Evolutionary conservation across 1,284 basidiomycete species (phyloP).

Genomic region (Ceraceosorus guamensis): DNA sequence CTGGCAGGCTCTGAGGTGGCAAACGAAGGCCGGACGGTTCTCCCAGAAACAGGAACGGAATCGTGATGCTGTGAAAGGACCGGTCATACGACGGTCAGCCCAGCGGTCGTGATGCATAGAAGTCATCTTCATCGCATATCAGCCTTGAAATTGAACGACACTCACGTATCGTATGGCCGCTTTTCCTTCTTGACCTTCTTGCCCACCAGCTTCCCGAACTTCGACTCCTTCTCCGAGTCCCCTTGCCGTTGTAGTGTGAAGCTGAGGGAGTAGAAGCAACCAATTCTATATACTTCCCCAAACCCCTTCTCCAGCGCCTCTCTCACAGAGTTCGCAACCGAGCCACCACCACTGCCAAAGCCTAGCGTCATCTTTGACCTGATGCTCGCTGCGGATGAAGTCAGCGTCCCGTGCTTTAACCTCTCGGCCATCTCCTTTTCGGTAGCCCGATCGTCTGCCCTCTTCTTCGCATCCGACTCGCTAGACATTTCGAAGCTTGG

Average conservation of each 20-base stretch:
- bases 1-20: slow-evolving; percentile 23
- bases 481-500: slow-evolving; percentile 40
- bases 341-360: not conserved
- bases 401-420: not conserved
- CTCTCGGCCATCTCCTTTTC: slow-evolving; percentile 11
- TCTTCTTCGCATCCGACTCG: slow-evolving; percentile 18
- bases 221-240: not conserved
- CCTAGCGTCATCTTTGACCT: slow-evolving; percentile 3
- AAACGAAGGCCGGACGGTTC: slow-evolving; percentile 28
- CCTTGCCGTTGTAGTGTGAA: slow-evolving; percentile 19
- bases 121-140: not conserved
- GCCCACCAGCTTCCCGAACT: slow-evolving; percentile 3
- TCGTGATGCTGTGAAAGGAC: slow-evolving; percentile 17
- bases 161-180: slow-evolving; percentile 3
- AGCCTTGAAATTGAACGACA: not conserved
- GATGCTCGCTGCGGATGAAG: not conserved
- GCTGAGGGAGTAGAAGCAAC: slow-evolving; percentile 38
- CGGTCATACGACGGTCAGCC: no score
- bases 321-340: slow-evolving; percentile 1
- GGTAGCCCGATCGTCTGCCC: no score
- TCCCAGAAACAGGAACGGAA: slow-evolving; percentile 40
- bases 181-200: slow-evolving; percentile 10
- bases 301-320: slow-evolving; percentile 27
- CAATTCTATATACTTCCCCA: slow-evolving; percentile 32
- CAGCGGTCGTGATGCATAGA: not conserved